Percentiles rank a stretch among this genome's conserved stretches.
Evolutionary conservation across 768 basidiomycete species (phyloP).

Genomic region (Mycena galericulata): DNA sequence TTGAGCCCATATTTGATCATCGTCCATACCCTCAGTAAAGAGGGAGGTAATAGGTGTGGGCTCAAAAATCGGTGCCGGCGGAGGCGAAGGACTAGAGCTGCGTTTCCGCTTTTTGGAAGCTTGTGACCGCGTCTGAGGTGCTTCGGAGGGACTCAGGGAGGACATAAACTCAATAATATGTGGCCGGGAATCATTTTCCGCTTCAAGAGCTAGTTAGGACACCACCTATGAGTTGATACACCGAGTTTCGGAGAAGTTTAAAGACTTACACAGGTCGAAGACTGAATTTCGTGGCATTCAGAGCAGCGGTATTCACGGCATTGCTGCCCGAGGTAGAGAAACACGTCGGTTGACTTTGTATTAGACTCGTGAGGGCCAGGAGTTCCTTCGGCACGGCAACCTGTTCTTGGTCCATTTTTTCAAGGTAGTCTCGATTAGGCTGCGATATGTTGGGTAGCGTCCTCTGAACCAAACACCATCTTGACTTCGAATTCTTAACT

Average conservation of each 20-base stretch:
- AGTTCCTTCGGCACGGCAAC: slow-evolving; percentile 50
- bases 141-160: slow-evolving; percentile 73
- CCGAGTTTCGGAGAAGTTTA: not conserved
- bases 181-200: slow-evolving; percentile 73
- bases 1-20: slow-evolving; percentile 95
- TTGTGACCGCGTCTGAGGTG: slow-evolving; percentile 83
- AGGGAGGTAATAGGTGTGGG: slow-evolving; percentile 83
- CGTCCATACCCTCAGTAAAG: slow-evolving; percentile 81
- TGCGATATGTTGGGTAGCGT: slow-evolving; percentile 5
- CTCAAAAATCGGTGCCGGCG: slow-evolving; percentile 50
- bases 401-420: slow-evolving; percentile 19
- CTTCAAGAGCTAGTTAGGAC: slow-evolving; percentile 55
- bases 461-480: not conserved
- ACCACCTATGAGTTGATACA: not conserved
- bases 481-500: no score
- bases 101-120: slow-evolving; percentile 61
- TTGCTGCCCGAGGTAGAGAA: slow-evolving; percentile 63
- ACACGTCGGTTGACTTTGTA: slow-evolving; percentile 66
- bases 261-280: slow-evolving; percentile 77
- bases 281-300: slow-evolving; percentile 79
- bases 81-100: slow-evolving; percentile 48
- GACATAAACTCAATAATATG: slow-evolving; percentile 75
- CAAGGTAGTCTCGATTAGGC: slow-evolving; percentile 3
- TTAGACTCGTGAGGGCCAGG: slow-evolving; percentile 60
- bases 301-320: slow-evolving; percentile 67